phyloP scores from a whole-genome alignment of 352 stramenopile genomes.

The Phytophthora crassamura region DNA sequence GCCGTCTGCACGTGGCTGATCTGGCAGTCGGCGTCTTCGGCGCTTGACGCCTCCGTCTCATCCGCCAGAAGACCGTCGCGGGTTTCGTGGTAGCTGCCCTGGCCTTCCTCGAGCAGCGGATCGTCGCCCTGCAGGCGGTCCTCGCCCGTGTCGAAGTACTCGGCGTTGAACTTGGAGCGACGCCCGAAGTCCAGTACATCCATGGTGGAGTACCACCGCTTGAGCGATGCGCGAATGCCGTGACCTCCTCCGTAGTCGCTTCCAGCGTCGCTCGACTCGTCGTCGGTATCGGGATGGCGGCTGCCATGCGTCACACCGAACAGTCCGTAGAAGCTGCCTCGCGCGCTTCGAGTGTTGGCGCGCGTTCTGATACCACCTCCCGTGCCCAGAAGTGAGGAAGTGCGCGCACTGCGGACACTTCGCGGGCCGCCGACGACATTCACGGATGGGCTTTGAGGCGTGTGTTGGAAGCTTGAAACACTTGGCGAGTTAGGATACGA shows the following conservation, averaged over 20 bases:
- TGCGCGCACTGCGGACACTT: slow-evolving; percentile 35
- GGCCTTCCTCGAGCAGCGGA: slow-evolving; percentile 62
- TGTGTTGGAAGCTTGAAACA: slow-evolving; percentile 60
- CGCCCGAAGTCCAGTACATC: slow-evolving; percentile 72
- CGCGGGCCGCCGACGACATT: slow-evolving; percentile 28
- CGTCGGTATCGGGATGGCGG: slow-evolving; percentile 37
- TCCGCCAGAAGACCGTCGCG: slow-evolving; percentile 41
- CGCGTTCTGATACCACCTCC: slow-evolving; percentile 21
- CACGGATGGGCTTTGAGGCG: slow-evolving; percentile 50
- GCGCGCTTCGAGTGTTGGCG: slow-evolving; percentile 38
- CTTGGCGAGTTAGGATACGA: slow-evolving; percentile 75
- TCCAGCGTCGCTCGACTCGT: slow-evolving; percentile 50
- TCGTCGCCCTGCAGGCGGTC: slow-evolving; percentile 63
- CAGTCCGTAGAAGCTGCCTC: slow-evolving; percentile 41
- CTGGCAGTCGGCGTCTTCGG: slow-evolving; percentile 75
- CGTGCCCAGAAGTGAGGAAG: slow-evolving; percentile 31
- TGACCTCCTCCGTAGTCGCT: slow-evolving; percentile 58
- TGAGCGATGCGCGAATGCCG: slow-evolving; percentile 65
- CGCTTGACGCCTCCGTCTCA: slow-evolving; percentile 19
- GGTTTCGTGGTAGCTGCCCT: slow-evolving; percentile 47
- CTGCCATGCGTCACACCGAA: slow-evolving; percentile 35
- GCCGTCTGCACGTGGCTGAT: slow-evolving; percentile 87
- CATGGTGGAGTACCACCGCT: slow-evolving; percentile 79
- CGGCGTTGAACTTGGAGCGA: slow-evolving; percentile 79
- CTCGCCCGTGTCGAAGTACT: slow-evolving; percentile 78